Conservation (phyloP, 2,329 filamentous ascomycete genomes). For the Aspergillus japonicus region DNA sequence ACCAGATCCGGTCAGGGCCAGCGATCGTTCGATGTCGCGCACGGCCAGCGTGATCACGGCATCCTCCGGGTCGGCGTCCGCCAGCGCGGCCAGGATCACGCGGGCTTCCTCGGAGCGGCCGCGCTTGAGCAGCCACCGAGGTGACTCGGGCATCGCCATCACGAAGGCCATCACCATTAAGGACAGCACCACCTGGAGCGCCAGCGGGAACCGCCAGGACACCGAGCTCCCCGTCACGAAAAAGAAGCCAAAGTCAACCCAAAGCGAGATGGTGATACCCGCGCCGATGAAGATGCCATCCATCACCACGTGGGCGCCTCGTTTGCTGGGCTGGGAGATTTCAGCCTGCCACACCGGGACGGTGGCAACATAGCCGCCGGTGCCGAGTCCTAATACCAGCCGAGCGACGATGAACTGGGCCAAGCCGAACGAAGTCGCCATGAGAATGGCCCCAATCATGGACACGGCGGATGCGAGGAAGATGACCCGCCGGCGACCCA, state of each 20-base stretch:
- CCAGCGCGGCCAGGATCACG: constrained; percentile 40
- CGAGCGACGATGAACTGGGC: constrained; percentile 48
- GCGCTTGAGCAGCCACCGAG: constrained; percentile 49
- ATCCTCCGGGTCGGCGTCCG: constrained; percentile 44
- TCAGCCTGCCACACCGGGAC: constrained; percentile 50
- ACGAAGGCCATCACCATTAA: constrained; percentile 35
- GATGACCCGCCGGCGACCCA: constrained; percentile 47
- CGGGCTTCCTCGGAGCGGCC: constrained; percentile 35
- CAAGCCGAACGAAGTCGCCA: constrained; percentile 46
- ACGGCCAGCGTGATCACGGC: constrained; percentile 37
- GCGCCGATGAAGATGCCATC: constrained; percentile 50
- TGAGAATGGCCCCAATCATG: constrained; percentile 46
- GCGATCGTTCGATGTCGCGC: constrained; percentile 41
- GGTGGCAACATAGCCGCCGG: constrained; percentile 47
- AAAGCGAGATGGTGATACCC: constrained; percentile 48
- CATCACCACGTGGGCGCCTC: constrained; percentile 53
- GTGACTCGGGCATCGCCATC: constrained; percentile 40
- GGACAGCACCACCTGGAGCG: constrained; percentile 38
- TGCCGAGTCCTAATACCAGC: constrained; percentile 44
- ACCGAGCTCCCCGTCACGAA: constrained; percentile 38
- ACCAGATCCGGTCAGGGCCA: constrained; percentile 40
- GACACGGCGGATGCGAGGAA: constrained; percentile 40
- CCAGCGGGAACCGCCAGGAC: constrained; percentile 47
- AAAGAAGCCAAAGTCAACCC: constrained; percentile 50
- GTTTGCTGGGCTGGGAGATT: constrained; percentile 39